phyloP scores from a whole-genome alignment of 202 grass and related monocot species.

The Setaria viridis region DNA sequence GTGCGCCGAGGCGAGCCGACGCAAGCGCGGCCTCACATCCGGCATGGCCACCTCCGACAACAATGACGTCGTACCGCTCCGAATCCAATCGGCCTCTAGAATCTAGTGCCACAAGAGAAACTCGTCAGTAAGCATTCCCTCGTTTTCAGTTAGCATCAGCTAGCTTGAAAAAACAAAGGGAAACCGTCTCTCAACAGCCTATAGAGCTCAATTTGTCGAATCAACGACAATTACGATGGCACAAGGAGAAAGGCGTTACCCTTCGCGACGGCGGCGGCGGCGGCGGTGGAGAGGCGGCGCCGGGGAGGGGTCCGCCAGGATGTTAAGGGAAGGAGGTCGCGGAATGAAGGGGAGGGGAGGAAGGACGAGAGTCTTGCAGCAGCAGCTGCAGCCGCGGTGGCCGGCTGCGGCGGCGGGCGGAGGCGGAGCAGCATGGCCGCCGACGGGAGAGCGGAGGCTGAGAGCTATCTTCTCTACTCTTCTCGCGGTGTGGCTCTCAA shows the following conservation, averaged over 20 bases:
- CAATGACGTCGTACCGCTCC: constrained; percentile 94
- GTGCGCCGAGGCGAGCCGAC: constrained; percentile 81
- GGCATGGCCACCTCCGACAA: constrained; percentile 92
- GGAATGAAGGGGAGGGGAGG: constrained; percentile 28
- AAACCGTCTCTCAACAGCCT: neutral
- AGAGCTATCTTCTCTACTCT: constrained; percentile 8
- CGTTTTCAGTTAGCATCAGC: neutral
- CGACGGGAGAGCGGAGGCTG: neutral
- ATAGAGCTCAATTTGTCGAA: neutral
- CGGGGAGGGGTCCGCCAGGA: constrained; percentile 26
- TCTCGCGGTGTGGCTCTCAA: constrained; percentile 23
- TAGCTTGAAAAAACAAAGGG: neutral
- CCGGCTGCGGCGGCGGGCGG: constrained; percentile 33
- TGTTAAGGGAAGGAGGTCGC: constrained; percentile 11
- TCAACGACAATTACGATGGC: neutral
- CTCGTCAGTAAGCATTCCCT: neutral
- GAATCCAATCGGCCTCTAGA: constrained; percentile 32
- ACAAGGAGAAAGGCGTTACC: constrained; percentile 37
- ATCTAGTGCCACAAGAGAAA: constrained; percentile 40
- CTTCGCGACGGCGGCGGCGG: constrained; percentile 25
- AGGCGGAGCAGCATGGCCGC: constrained; percentile 60
- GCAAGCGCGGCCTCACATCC: constrained; percentile 95
- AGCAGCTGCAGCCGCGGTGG: constrained; percentile 28
- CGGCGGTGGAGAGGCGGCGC: constrained; percentile 23
- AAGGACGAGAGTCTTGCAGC: constrained; percentile 47